A percentile compares a stretch with the other conserved stretches of the same genome.
These are phyloP conservation scores for Mercurialis annua DNA, from an alignment of 345 rosid genomes.

Conservation along the genomic window DNA sequence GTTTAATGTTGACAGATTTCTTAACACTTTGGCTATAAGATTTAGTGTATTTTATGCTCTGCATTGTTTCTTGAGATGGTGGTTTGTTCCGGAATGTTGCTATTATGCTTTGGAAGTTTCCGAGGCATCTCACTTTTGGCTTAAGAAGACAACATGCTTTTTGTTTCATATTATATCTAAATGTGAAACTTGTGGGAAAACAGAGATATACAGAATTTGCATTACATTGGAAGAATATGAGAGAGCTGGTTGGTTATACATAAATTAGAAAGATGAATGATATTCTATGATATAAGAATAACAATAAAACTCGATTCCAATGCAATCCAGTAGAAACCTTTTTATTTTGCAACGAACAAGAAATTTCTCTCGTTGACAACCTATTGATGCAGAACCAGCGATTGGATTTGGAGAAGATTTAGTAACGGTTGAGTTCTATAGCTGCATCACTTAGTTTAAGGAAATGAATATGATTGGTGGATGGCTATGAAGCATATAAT, in stretches of 20 bases:
- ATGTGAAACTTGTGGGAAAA: background rate
- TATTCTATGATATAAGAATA: background rate
- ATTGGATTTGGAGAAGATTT: no score
- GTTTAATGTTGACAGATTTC: background rate
- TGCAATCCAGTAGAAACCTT: no score
- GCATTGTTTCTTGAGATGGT: background rate
- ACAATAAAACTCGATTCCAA: background rate
- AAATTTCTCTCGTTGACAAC: background rate
- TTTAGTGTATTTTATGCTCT: background rate
- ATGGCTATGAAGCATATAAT: background rate
- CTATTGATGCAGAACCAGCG: no score
- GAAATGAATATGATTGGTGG: background rate
- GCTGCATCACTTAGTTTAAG: background rate
- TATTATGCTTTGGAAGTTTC: constrained; percentile 2
- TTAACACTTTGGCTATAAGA: background rate
- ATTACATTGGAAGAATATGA: background rate
- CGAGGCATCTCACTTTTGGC: constrained; percentile 3
- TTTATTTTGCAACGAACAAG: no score
- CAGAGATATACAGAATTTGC: background rate
- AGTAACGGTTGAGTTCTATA: no score
- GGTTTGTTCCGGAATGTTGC: background rate
- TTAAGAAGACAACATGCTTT: background rate
- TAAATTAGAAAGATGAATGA: background rate
- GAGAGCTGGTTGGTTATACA: background rate
- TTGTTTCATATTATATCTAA: background rate